Conservation (phyloP, 208 protist genomes). For the Trypanosoma vivax region DNA sequence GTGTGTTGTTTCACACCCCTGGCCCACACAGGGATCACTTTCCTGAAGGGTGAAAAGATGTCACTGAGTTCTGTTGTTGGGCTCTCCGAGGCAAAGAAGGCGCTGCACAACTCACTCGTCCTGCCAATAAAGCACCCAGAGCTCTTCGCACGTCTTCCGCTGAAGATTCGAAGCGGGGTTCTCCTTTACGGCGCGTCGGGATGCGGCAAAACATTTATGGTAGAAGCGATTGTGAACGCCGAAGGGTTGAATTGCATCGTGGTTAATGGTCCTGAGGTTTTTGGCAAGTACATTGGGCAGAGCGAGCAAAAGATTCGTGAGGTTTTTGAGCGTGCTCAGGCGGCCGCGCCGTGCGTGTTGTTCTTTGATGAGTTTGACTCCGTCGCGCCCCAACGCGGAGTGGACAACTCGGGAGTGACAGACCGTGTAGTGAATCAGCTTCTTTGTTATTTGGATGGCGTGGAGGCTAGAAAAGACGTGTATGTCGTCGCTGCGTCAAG, state of each 20-base stretch:
- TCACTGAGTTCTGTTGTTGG: slow-evolving; percentile 87
- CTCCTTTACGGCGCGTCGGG: slow-evolving; percentile 91
- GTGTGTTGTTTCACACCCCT: slow-evolving; percentile 63
- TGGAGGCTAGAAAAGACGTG: slow-evolving; percentile 91
- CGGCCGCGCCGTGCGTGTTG: slow-evolving; percentile 86
- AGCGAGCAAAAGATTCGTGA: slow-evolving; percentile 91
- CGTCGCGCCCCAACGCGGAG: slow-evolving; percentile 83
- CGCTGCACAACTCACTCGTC: slow-evolving; percentile 92
- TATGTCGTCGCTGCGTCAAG: slow-evolving; percentile 98
- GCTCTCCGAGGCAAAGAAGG: slow-evolving; percentile 88
- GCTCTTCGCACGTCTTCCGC: slow-evolving; percentile 84
- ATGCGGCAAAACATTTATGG: slow-evolving; percentile 88
- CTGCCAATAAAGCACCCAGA: slow-evolving; percentile 91
- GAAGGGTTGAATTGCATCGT: slow-evolving; percentile 85
- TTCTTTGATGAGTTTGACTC: slow-evolving; percentile 96
- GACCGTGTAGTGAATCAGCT: slow-evolving; percentile 97
- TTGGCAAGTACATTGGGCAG: slow-evolving; percentile 93
- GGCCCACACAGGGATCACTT: slow-evolving; percentile 77
- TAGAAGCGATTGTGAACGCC: slow-evolving; percentile 71
- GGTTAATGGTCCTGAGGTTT: slow-evolving; percentile 92
- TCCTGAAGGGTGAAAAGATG: slow-evolving; percentile 61
- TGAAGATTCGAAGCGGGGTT: slow-evolving; percentile 88
- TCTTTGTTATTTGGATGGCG: slow-evolving; percentile 97
- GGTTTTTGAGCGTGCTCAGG: slow-evolving; percentile 86
- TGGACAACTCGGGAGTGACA: slow-evolving; percentile 84